Evolutionary conservation across 495 filamentous ascomycete genomes (phyloP).

Genomic region (Rhizodiscina lignyota): DNA sequence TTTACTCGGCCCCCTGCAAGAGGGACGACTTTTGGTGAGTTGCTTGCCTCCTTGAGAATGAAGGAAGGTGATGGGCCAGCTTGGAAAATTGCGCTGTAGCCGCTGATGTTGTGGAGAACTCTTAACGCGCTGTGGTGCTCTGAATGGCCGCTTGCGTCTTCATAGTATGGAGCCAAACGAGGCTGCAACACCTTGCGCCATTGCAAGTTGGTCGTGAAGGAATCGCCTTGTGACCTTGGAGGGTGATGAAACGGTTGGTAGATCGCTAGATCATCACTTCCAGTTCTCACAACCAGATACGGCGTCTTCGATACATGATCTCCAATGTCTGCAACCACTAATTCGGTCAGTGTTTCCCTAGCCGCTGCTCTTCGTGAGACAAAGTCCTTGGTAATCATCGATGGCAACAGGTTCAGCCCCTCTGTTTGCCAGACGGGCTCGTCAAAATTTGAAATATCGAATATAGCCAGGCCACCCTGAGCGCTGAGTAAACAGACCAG

Average conservation of each 20-base stretch:
- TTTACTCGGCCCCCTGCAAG: constrained; percentile 46
- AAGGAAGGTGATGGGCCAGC: constrained; percentile 65
- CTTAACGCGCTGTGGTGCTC: constrained; percentile 37
- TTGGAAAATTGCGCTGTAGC: constrained; percentile 65
- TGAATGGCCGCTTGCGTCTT: constrained; percentile 22
- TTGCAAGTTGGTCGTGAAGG: constrained; percentile 29
- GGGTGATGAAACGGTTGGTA: constrained; percentile 59
- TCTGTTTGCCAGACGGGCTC: constrained; percentile 47
- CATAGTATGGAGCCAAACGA: constrained; percentile 33
- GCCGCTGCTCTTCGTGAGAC: constrained; percentile 46
- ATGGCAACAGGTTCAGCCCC: constrained; percentile 60
- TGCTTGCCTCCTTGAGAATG: constrained; percentile 59
- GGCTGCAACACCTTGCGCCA: constrained; percentile 63
- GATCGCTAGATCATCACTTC: constrained; percentile 65
- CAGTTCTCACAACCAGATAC: constrained; percentile 71
- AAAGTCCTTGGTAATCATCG: constrained; percentile 55
- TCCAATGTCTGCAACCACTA: constrained; percentile 70
- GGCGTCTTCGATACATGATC: constrained; percentile 51
- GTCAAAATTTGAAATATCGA: constrained; percentile 42
- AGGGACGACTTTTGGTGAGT: constrained; percentile 53
- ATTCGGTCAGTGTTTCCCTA: constrained; percentile 56
- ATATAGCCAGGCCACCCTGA: constrained; percentile 54
- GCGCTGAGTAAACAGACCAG: constrained; percentile 58
- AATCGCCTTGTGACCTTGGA: constrained; percentile 19
- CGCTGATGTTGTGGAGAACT: constrained; percentile 46